Base-by-base conservation (phyloP, 2,329 filamentous ascomycete species). In the Penicillium rolfsii region DNA sequence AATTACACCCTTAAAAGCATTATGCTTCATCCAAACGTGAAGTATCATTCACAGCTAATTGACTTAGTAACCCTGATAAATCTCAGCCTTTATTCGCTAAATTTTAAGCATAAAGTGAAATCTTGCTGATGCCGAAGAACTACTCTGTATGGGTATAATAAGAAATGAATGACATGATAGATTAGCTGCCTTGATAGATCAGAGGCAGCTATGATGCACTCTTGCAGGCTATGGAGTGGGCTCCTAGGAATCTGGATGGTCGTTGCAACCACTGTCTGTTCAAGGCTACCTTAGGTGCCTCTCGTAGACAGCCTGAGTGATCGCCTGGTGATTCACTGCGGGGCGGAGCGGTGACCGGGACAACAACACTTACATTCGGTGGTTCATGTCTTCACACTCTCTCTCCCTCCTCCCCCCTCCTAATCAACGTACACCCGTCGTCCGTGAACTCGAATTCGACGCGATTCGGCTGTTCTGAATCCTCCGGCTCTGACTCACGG, bases 261-360 rank as follows among this genome's bases (percentile, higher is more conserved):
- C 7, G 16, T 26, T 28, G 12, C 14, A 46, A 26, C 9, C 9
- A 16, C 26, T 41, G 38, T 7, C 26, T 28, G 12, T 24, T 28
- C 43, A 16, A 16, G 43, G 14, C 22, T 33, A 33, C 30, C 28
- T 30, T 30, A 30, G 28, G 28, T 11, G 9, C 30, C 30, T 46
- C 24, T 14, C 8, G 22, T 26, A 35, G 33, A 35, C 35, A 35
- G 14, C 24, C 22, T 38, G 19, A n/a, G 30, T 19, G n/a, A 22
- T 19, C 28, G 30, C 2, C 33, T 11, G 9, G 19, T 24, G 48
- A 52, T 56, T 57, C 36, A 52, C 57, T 63, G 65, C 65, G 65
- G 65, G 65, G 64, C 62, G 59, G 54, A 67, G 64, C 65, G 65
- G 65, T 67, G 62, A 64, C 60, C 60, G 41, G 58, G 57, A 61